Base-by-base conservation (phyloP, 306 rosid species). In the Corylus heterophylla region DNA sequence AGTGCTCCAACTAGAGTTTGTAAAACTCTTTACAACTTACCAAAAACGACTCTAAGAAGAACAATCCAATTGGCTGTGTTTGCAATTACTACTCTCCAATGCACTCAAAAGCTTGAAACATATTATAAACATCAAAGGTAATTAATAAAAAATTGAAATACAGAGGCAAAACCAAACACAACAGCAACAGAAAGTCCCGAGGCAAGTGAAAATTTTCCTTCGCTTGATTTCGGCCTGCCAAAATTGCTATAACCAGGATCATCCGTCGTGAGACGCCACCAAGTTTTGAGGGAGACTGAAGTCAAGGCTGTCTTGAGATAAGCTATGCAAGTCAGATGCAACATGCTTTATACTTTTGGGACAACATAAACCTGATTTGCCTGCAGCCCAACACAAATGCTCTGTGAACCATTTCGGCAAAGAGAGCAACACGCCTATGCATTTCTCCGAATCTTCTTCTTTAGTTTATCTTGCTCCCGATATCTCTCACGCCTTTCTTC, bases 401-500 rank as follows among this genome's bases (percentile, higher is more conserved):
- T 59, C 11, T 3, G 11, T 3, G 14, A 5, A 25, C 3, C 62
- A 59, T 20, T 25, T 25, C 39, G 4, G 20, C 31, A n/a, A 11
- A 9, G 4, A 55, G 31, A 56, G 45, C 70, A 61, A 82, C 83
- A 72, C 69, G 27, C 83, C 50, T 89, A 83, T 5, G 63, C 59
- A 13, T 54, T 58, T 88, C 92, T 83, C 73, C 95, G 87, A 47
- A 48, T 85, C 88, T 84, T 92, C 89, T 95, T 93, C 51, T 69
- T 88, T 67, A 29, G 61, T 78, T 92, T 92, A 69, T 91, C 98
- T 80, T 95, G 87, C 48, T 45, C 81, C 20, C 98, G 84, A 69
- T 95, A 95, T 73, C 92, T 91, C 58, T 75, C 93, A 5, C 97
- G 89, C 12, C 92, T 83, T 85, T 91, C 98, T 76, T 95, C 99